Evolutionary conservation across 495 filamentous ascomycete genomes (phyloP), one percentile per base, ranked within the genome.

Genomic region (Acidiella bohemica): DNA sequence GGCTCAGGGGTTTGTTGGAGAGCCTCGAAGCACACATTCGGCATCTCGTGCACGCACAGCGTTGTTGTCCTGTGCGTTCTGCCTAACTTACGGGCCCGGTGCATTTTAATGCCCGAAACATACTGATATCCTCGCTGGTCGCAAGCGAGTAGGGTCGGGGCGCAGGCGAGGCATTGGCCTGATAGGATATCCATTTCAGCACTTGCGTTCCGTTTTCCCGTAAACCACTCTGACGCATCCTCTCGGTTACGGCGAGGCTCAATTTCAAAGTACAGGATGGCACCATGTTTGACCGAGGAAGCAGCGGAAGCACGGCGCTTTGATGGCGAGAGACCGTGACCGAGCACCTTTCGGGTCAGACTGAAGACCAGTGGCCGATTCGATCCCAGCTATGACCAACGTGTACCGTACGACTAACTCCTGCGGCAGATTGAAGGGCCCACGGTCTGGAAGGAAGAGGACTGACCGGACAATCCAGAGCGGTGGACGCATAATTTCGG

Each of bases 371-470:
- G 77, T 4, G 84, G 85, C 34, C 84, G 92, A 59, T 78, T 84
- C 41, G 68, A 77, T 1, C 85, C 85, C 2, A 56, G 83, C 6
- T 80, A 78, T 55, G 67, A 77, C 18, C 55, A 68, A 27, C 59
- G 92, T 8, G 63, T 61, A 22, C 73, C 78, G 0, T 93, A 86
- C 54, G 66, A 69, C 2, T 64, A 68, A 13, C 90, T 88, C 53
- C 83, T 85, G 14, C 72, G 75, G 36, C 59, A 73, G 21, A 84
- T 90, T 46, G 63, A 68, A 4, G 84, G 83, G 5, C 72, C 73
- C 5, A 90, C 83, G 0, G 73, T 85, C 26, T 93, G 85, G 85
- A 69, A 74, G 44, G 63, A 73, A 0, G 75, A 81, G 21, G 79
- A 87, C 26, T 88, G 80, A 55, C 59, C 59, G 33, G 53, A 75